A percentile compares a stretch with the other conserved stretches of the same genome.
Conservation (phyloP, 139 green algal species). For the Trebouxia sp. region DNA sequence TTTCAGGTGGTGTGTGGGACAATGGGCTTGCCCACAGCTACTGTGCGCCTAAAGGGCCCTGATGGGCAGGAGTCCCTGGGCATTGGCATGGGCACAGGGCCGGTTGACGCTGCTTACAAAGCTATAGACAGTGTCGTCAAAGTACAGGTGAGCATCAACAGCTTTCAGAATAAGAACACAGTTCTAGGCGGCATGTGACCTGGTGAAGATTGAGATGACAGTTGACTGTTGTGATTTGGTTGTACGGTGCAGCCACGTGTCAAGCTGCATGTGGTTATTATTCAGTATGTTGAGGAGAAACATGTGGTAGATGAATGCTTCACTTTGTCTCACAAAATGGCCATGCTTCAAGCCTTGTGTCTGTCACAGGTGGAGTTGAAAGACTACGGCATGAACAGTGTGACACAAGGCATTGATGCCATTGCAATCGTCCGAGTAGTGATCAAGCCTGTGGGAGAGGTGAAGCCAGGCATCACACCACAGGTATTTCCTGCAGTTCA, state of each 20-base stretch:
- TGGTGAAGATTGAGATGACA: no score
- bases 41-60: slow-evolving; percentile 88
- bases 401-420: slow-evolving; percentile 95
- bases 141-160: slow-evolving; percentile 45
- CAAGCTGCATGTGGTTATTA: no score
- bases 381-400: slow-evolving; percentile 89
- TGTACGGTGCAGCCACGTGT: no score
- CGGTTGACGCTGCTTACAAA: slow-evolving; percentile 97
- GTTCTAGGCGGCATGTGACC: no score
- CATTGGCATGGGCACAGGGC: slow-evolving; percentile 84
- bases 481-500: slow-evolving; percentile 13
- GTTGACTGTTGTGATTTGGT: not conserved
- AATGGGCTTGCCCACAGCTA: slow-evolving; percentile 95
- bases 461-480: slow-evolving; percentile 53
- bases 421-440: slow-evolving; percentile 84
- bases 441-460: slow-evolving; percentile 65
- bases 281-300: no score
- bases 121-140: slow-evolving; percentile 83
- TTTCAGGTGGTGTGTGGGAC: slow-evolving; percentile 93
- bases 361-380: slow-evolving; percentile 60
- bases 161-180: no score
- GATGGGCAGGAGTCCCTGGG: slow-evolving; percentile 77
- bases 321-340: no score
- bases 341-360: no score
- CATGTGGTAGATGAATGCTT: no score